Percentiles rank a stretch among this genome's conserved stretches.
Evolutionary conservation across 352 stramenopile species (phyloP).

Genomic region (Hyaloperonospora brassicae): DNA sequence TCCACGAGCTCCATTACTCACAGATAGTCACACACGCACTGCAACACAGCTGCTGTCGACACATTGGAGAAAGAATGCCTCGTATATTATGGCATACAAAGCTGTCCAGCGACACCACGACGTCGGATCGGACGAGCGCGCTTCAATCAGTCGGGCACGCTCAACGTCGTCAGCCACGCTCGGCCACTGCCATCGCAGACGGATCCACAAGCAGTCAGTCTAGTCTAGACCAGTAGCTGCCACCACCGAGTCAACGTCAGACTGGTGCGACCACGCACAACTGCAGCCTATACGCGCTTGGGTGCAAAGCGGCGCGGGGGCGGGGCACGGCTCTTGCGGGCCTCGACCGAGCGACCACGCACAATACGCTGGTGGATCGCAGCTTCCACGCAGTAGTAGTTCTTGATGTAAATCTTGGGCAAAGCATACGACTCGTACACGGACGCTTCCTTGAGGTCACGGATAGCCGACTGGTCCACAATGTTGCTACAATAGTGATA

Average conservation of each 20-base stretch:
- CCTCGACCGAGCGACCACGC: conserved; percentile 91
- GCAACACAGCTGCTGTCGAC: conserved; percentile 13
- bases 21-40: neutral
- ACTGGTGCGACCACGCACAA: neutral
- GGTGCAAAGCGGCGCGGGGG: conserved; percentile 77
- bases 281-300: conserved; percentile 58
- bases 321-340: conserved; percentile 90
- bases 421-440: conserved; percentile 99
- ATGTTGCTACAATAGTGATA: conserved; percentile 85
- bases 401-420: conserved; percentile 99
- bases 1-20: neutral
- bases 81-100: conserved; percentile 32
- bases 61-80: conserved; percentile 43
- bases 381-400: conserved; percentile 99
- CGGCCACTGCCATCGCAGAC: no score
- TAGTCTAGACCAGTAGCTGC: no score
- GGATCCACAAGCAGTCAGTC: no score
- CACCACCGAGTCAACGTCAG: no score
- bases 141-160: neutral
- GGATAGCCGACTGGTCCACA: conserved; percentile 96
- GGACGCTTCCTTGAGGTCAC: conserved; percentile 97
- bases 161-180: no score
- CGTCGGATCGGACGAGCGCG: conserved; percentile 2
- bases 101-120: conserved; percentile 6
- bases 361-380: conserved; percentile 99